Percentiles rank a stretch among this genome's conserved stretches.
phyloP scores from a whole-genome alignment of 306 rosid species.

The Pterocarpus santalinus region DNA sequence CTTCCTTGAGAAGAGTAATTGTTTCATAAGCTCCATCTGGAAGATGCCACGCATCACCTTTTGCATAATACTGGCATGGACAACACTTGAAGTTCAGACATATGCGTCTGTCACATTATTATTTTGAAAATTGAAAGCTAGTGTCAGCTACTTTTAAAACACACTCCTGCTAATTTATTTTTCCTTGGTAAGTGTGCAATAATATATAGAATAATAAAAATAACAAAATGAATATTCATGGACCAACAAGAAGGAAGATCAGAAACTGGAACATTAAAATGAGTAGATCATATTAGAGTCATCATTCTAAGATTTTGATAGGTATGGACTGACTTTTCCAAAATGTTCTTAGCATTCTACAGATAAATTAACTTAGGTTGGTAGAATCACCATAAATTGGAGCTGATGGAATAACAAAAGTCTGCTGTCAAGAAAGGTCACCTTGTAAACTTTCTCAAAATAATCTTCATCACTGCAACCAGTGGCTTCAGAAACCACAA shows the following conservation, averaged over 20 bases:
- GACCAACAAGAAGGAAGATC: conserved; percentile 34
- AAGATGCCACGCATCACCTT: conserved; percentile 89
- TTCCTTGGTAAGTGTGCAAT: conserved; percentile 22
- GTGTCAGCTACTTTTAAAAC: conserved; percentile 16
- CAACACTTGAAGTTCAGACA: conserved; percentile 46
- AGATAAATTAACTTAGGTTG: conserved; percentile 6
- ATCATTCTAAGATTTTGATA: conserved; percentile 25
- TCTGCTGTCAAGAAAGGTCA: conserved; percentile 41
- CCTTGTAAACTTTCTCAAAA: conserved; percentile 95
- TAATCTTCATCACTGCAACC: conserved; percentile 77
- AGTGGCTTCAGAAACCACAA: conserved; percentile 93
- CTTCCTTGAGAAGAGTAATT: conserved; percentile 78
- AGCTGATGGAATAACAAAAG: conserved; percentile 22
- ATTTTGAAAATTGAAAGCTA: conserved; percentile 3
- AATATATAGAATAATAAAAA: not conserved
- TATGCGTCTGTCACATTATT: conserved; percentile 4
- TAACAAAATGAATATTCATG: conserved; percentile 14
- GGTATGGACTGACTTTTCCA: conserved; percentile 9
- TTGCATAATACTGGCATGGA: conserved; percentile 77
- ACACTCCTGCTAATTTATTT: conserved; percentile 32
- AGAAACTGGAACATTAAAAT: conserved; percentile 37
- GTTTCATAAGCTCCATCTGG: conserved; percentile 86
- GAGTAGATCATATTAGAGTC: conserved; percentile 16
- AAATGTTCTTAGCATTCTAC: conserved; percentile 3
- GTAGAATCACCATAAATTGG: conserved; percentile 33